A percentile compares a stretch with the other conserved stretches of the same genome.
Conservation (phyloP, 2,329 filamentous ascomycete genomes). For the Aspergillus tubingensis region DNA sequence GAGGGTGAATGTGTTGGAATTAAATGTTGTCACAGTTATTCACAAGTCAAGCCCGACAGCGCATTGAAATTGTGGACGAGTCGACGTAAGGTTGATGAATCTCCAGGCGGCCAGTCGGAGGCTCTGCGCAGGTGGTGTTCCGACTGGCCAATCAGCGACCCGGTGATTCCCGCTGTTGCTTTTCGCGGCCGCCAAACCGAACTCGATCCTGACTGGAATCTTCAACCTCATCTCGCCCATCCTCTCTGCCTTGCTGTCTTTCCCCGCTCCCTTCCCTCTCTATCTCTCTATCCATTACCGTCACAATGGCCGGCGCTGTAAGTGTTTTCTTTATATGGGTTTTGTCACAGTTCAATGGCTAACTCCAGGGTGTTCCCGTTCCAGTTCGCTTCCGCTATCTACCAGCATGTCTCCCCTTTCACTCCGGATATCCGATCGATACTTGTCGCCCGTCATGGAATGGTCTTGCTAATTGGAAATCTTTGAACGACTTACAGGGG, state of each 20-base stretch:
- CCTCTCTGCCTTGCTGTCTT: conserved; percentile 22
- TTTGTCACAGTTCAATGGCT: conserved; percentile 39
- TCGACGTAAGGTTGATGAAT: conserved; percentile 3
- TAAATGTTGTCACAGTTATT: not conserved
- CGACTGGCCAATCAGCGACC: conserved; percentile 39
- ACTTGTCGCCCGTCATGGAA: conserved; percentile 6
- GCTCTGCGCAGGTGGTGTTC: conserved; percentile 15
- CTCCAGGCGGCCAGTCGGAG: conserved; percentile 28
- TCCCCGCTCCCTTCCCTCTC: conserved; percentile 24
- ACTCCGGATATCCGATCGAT: conserved; percentile 12
- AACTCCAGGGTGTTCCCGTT: conserved; percentile 29
- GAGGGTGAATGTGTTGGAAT: not conserved
- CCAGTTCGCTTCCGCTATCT: conserved; percentile 58
- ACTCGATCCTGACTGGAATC: conserved; percentile 24
- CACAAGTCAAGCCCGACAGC: not conserved
- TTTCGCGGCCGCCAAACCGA: conserved; percentile 28
- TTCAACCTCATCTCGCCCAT: conserved; percentile 31
- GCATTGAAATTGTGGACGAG: conserved; percentile 5
- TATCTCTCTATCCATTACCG: conserved; percentile 21
- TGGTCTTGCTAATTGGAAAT: conserved; percentile 20
- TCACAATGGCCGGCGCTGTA: conserved; percentile 62
- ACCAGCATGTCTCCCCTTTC: conserved; percentile 56
- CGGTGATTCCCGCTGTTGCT: conserved; percentile 43
- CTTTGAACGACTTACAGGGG: conserved; percentile 55
- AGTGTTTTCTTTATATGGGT: conserved; percentile 30